These are phyloP conservation scores for Triadica sebifera DNA, from an alignment of 345 rosid species.

Conservation along the genomic window DNA sequence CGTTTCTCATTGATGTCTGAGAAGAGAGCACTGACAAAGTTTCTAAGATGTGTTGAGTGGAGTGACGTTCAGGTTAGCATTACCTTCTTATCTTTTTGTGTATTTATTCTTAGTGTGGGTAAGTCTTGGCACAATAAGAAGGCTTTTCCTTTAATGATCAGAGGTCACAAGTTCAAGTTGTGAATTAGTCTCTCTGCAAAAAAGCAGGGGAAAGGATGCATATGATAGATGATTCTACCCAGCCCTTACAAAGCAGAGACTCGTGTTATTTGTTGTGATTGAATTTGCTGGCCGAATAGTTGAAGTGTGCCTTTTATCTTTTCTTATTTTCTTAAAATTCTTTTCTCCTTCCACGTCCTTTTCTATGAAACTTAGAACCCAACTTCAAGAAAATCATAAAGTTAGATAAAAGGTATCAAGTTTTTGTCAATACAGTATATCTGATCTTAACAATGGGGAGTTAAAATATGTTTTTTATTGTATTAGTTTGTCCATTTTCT, in stretches of 20 bases:
- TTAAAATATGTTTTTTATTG: not conserved
- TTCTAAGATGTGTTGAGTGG: slow-evolving; percentile 95
- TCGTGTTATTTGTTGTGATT: not conserved
- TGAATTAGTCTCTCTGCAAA: not conserved
- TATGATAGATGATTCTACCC: not conserved
- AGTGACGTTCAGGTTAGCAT: slow-evolving; percentile 86
- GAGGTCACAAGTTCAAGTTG: not conserved
- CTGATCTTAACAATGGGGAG: not conserved
- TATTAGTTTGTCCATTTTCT: not conserved
- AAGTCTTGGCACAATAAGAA: not conserved
- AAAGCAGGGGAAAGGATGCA: not conserved
- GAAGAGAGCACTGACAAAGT: slow-evolving; percentile 95
- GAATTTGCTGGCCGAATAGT: not conserved
- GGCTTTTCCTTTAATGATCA: not conserved
- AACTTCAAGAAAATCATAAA: not conserved
- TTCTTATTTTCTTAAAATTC: not conserved
- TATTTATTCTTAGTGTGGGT: not conserved
- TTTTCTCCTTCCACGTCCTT: not conserved
- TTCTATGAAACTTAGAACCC: not conserved
- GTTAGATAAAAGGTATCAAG: not conserved
- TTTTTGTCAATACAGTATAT: not conserved
- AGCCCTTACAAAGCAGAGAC: not conserved
- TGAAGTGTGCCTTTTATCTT: slow-evolving; percentile 2
- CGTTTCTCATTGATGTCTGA: slow-evolving; percentile 92
- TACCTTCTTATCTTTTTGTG: slow-evolving; percentile 6